Evolutionary conservation across 2,329 filamentous ascomycete species (phyloP).

Genomic region (Cercospora sesami): DNA sequence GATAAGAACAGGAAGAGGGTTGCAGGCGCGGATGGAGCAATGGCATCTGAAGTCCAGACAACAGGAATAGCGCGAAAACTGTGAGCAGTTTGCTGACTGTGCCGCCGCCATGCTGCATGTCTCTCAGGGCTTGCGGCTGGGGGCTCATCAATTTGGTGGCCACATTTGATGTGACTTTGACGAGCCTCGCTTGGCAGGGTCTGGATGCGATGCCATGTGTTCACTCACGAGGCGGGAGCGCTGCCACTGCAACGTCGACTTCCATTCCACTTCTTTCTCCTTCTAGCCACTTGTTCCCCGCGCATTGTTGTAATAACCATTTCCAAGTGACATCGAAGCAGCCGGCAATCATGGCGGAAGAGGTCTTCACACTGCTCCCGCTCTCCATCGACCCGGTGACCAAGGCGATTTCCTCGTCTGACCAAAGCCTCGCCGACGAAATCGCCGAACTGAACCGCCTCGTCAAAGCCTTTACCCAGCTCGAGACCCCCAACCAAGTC

Average conservation of each 20-base stretch:
- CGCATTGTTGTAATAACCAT: not conserved
- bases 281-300: not conserved
- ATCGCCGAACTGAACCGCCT: conserved; percentile 75
- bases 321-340: not conserved
- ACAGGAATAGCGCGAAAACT: not conserved
- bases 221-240: not conserved
- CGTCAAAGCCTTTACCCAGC: conserved; percentile 70
- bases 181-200: not conserved
- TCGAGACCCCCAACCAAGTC: conserved; percentile 60
- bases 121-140: not conserved
- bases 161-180: not conserved
- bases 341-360: conserved; percentile 3
- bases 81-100: not conserved
- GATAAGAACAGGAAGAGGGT: not conserved
- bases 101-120: not conserved
- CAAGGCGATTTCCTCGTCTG: conserved; percentile 64
- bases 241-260: not conserved
- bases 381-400: conserved; percentile 77
- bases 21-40: not conserved
- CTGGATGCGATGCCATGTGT: conserved; percentile 1
- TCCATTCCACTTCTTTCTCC: not conserved
- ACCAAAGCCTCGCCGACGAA: conserved; percentile 46
- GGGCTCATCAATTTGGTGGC: not conserved
- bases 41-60: not conserved
- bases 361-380: conserved; percentile 26